Evolutionary conservation across 1,284 basidiomycete species (phyloP).

Genomic region (Trichosporon sp.): DNA sequence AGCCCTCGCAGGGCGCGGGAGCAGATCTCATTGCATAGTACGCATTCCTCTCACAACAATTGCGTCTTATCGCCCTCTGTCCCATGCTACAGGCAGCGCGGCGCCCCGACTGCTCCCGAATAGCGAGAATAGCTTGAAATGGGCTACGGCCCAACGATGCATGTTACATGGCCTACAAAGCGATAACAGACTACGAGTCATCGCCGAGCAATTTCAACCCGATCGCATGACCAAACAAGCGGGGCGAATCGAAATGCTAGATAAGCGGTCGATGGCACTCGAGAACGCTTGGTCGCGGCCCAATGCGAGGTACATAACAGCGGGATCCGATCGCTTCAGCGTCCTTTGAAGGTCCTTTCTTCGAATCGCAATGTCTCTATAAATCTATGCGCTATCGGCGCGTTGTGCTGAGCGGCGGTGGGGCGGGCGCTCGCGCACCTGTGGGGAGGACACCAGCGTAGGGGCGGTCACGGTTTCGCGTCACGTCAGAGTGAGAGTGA

Average conservation of each 20-base stretch:
- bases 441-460: no score
- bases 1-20: not conserved
- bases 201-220: not conserved
- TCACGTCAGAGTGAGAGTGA: no score
- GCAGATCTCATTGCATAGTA: not conserved
- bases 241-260: not conserved
- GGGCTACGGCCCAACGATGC: not conserved
- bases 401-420: no score
- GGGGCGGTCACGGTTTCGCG: no score
- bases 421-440: no score
- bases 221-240: not conserved
- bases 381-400: not conserved
- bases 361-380: not conserved
- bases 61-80: not conserved
- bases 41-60: not conserved
- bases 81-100: not conserved
- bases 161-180: not conserved
- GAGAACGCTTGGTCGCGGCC: no score
- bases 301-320: not conserved
- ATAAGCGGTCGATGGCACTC: not conserved
- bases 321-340: not conserved
- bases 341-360: not conserved
- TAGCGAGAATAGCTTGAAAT: not conserved
- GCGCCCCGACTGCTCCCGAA: not conserved
- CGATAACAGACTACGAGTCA: not conserved